These are phyloP conservation scores for Fermentozyma sake DNA, from an alignment of 1,139 yeast species.

Conservation along the genomic window DNA sequence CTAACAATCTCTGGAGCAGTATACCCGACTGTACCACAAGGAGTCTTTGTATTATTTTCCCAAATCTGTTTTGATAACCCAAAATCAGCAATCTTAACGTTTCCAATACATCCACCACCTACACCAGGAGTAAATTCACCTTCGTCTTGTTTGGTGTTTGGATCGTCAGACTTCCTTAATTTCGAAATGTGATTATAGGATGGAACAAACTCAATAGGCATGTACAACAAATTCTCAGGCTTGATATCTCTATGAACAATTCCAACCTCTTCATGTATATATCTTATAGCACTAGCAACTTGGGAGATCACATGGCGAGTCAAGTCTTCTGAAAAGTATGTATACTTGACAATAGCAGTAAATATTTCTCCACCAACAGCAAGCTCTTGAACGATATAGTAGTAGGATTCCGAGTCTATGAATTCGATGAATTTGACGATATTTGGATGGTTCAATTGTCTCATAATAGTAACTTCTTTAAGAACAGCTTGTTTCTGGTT, in stretches of 20 bases:
- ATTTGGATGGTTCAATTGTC: slow-evolving; percentile 48
- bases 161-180: slow-evolving; percentile 44
- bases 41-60: slow-evolving; percentile 57
- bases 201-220: slow-evolving; percentile 59
- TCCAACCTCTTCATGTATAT: slow-evolving; percentile 53
- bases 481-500: slow-evolving; percentile 51
- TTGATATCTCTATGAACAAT: slow-evolving; percentile 56
- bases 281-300: slow-evolving; percentile 46
- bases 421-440: slow-evolving; percentile 46
- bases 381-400: slow-evolving; percentile 52
- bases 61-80: slow-evolving; percentile 56
- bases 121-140: slow-evolving; percentile 44
- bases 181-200: slow-evolving; percentile 33
- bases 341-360: slow-evolving; percentile 51
- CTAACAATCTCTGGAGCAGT: slow-evolving; percentile 61
- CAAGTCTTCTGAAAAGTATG: slow-evolving; percentile 52
- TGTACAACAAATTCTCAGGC: slow-evolving; percentile 49
- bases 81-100: slow-evolving; percentile 53
- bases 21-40: slow-evolving; percentile 62
- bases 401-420: slow-evolving; percentile 44
- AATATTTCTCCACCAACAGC: slow-evolving; percentile 56
- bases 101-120: slow-evolving; percentile 52
- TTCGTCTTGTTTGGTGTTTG: slow-evolving; percentile 46
- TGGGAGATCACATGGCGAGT: slow-evolving; percentile 50
- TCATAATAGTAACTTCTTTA: slow-evolving; percentile 57